Conservation (phyloP, 139 green algal species). For the Chlorella ohadii region DNA sequence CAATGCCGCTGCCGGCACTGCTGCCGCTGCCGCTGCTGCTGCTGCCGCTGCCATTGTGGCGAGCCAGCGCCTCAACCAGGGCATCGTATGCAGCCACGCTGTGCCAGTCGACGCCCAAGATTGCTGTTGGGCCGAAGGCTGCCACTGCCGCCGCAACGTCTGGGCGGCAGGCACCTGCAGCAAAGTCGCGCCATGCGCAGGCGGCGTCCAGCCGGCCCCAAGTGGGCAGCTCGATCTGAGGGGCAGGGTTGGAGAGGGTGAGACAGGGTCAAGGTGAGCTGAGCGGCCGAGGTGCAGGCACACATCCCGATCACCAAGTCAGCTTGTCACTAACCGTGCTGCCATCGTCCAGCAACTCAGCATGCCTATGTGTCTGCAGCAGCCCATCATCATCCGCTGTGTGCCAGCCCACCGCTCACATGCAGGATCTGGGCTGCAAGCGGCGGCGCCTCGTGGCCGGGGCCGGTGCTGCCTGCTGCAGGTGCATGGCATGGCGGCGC, state of each 20-base stretch:
- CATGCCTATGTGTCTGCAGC: no score
- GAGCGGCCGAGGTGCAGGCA: not conserved
- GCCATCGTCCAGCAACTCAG: no score
- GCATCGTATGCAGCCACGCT: slow-evolving; percentile 45
- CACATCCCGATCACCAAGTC: not conserved
- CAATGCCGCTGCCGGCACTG: no score
- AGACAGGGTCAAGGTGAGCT: not conserved
- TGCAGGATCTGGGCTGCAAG: not conserved
- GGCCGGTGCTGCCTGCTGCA: not conserved
- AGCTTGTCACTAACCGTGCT: no score
- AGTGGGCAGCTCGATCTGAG: slow-evolving; percentile 58
- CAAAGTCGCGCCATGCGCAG: slow-evolving; percentile 64
- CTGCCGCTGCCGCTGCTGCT: no score
- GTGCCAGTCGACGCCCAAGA: slow-evolving; percentile 76
- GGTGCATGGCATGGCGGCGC: slow-evolving; percentile 19
- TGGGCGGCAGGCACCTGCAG: not conserved
- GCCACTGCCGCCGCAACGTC: slow-evolving; percentile 32
- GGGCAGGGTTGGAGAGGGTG: not conserved
- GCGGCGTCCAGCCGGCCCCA: slow-evolving; percentile 68
- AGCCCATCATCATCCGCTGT: not conserved
- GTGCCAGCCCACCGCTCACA: not conserved
- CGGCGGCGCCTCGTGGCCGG: not conserved
- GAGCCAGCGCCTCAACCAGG: slow-evolving; percentile 24
- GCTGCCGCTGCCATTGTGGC: not conserved
- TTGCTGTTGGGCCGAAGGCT: slow-evolving; percentile 51